These are phyloP conservation scores for Hypoxylon lenormandii DNA, from an alignment of 495 filamentous ascomycete genomes.

Conservation along the genomic window DNA sequence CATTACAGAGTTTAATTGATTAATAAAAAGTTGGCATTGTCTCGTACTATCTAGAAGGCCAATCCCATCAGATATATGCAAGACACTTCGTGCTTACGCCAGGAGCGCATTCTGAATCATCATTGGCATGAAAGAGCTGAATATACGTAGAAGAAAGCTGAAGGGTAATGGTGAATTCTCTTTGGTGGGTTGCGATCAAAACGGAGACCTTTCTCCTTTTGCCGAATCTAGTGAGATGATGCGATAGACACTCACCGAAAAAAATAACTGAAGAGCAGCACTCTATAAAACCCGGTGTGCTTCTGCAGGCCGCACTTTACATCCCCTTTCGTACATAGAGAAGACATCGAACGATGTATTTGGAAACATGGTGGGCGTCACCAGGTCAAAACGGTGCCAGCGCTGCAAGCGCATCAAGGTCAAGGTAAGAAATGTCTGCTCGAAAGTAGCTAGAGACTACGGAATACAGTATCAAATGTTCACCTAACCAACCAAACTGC, in stretches of 20 bases:
- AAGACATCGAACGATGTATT: conserved; percentile 11
- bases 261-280: neutral
- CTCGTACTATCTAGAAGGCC: too few relatives aligned
- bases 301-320: conserved; percentile 10
- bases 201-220: neutral
- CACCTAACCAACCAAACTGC: neutral
- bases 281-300: conserved; percentile 9
- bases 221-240: conserved; percentile 18
- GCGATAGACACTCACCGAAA: conserved; percentile 6
- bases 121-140: too few relatives aligned
- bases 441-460: neutral
- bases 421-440: conserved; percentile 16
- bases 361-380: conserved; percentile 33
- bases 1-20: too few relatives aligned
- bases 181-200: neutral
- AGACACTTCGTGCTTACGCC: too few relatives aligned
- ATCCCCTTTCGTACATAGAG: conserved; percentile 16
- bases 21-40: too few relatives aligned
- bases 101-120: too few relatives aligned
- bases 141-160: too few relatives aligned
- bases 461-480: neutral
- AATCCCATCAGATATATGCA: too few relatives aligned
- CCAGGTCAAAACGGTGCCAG: conserved; percentile 32
- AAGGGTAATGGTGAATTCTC: too few relatives aligned
- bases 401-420: conserved; percentile 40